These are phyloP conservation scores for Penicillium lividum DNA, from an alignment of 495 filamentous ascomycete species.

Conservation along the genomic window DNA sequence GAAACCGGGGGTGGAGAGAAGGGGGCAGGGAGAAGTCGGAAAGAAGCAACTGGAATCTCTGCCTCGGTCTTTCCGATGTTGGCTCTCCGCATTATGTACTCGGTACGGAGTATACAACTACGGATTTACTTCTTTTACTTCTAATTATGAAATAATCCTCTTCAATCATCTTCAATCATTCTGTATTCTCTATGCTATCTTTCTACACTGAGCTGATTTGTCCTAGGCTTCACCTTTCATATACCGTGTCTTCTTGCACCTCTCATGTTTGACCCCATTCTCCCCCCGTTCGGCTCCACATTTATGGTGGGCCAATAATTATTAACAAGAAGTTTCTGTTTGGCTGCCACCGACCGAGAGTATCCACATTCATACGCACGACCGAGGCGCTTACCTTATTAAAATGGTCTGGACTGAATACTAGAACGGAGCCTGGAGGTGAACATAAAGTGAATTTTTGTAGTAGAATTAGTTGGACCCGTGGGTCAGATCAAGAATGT, in stretches of 20 bases:
- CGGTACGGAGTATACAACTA: no score
- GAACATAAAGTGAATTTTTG: not conserved
- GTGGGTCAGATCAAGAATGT: no score
- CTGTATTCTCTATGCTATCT: not conserved
- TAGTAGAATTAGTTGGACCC: no score
- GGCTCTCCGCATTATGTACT: constrained; percentile 6
- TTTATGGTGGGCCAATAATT: constrained; percentile 2
- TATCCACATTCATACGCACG: not conserved
- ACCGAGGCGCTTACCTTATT: constrained; percentile 1
- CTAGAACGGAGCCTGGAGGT: not conserved
- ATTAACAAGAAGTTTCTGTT: constrained; percentile 7
- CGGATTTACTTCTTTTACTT: not conserved
- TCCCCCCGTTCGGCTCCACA: constrained; percentile 5
- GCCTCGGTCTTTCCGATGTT: not conserved
- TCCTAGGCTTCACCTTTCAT: not conserved
- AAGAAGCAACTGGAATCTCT: constrained; percentile 3
- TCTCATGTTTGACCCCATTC: not conserved
- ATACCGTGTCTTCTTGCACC: not conserved
- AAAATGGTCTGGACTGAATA: not conserved
- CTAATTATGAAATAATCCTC: not conserved
- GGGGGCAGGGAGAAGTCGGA: constrained; percentile 9
- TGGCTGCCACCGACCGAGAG: not conserved
- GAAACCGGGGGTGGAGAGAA: constrained; percentile 14
- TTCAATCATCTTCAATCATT: not conserved
- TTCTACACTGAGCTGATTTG: not conserved